Base-by-base conservation (phyloP, 768 basidiomycete genomes). In the Hericium coralloides region DNA sequence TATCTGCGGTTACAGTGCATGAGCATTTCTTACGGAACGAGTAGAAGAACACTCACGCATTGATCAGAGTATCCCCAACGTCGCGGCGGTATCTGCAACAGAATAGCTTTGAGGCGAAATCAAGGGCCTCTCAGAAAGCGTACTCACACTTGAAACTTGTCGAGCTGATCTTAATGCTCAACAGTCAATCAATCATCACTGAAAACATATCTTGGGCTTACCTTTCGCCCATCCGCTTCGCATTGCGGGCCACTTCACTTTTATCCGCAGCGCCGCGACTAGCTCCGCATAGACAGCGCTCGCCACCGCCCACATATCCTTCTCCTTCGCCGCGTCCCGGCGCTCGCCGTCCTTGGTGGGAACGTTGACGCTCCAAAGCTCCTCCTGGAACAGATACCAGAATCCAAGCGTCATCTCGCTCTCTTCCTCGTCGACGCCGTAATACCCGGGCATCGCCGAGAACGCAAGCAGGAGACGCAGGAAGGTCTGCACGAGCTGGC, bases 331-430 rank as follows among this genome's bases (percentile, higher is more conserved):
- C 38, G 58, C 58, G 9, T 64, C 63, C 6, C 65, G 66, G 12
- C 62, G 63, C 38, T 65, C 67, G 1, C 68, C 72, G 10, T 74
- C 75, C 25, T 56, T 64, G 56, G 58, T 67, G 52, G 79, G 79
- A 56, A 76, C 84, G 53, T 87, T 83, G 12, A 77, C 77, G 38
- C 73, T 77, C 89, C 89, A 92, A 23, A 92, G 68, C 1, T 90
- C 82, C 66, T 98, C 94, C 69, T 95, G 93, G 56, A 95, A 80
- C 41, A 91, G 73, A 60, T 92, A 95, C 88, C 95, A 95, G 64
- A 95, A 95, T 1, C 82, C 82, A 2, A 95, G 78, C 2, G 88
- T 88, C 76, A 87, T 79, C 69, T 95, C 92, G 63, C 89, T 93
- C 65, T 89, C 85, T 51, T 91, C 88, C 67, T 95, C 94, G 49